Percentiles rank a stretch among this genome's conserved stretches.
phyloP scores from a whole-genome alignment of 2,329 filamentous ascomycete genomes.

The Alternaria sp. region DNA sequence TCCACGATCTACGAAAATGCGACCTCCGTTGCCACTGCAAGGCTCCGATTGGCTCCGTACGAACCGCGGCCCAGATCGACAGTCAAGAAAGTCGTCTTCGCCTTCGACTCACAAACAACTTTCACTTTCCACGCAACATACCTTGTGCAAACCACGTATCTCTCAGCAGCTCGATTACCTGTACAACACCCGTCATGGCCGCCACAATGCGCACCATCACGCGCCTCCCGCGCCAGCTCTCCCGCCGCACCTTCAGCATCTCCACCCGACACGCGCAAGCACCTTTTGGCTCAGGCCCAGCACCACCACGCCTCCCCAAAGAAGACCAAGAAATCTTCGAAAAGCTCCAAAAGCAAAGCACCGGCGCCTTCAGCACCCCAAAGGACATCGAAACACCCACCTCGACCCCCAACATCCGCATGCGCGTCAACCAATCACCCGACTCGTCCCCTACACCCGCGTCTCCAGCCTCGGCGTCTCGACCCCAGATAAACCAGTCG shows the following conservation, averaged over 20 bases:
- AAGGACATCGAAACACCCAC: constrained; percentile 38
- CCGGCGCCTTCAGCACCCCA: constrained; percentile 76
- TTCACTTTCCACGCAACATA: background rate
- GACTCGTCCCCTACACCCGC: constrained; percentile 13
- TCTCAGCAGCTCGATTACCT: background rate
- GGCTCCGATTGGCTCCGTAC: constrained; percentile 27
- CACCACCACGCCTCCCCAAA: constrained; percentile 85
- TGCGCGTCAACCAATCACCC: constrained; percentile 45
- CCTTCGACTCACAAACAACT: constrained; percentile 5
- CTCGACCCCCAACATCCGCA: constrained; percentile 24
- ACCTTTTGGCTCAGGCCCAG: constrained; percentile 58
- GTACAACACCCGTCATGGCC: background rate
- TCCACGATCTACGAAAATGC: background rate
- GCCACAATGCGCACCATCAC: constrained; percentile 24
- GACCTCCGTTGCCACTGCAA: constrained; percentile 26
- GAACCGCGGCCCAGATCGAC: constrained; percentile 13
- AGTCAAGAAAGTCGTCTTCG: constrained; percentile 5
- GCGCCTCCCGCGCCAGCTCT: constrained; percentile 36
- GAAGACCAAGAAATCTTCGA: constrained; percentile 92
- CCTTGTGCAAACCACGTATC: background rate
- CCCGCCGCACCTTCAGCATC: constrained; percentile 26
- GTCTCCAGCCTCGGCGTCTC: background rate
- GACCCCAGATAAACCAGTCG: constrained; percentile 19
- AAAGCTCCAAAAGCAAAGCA: constrained; percentile 78
- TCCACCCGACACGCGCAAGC: constrained; percentile 15